phyloP scores from a whole-genome alignment of 495 filamentous ascomycete genomes.

The Hypoxylon cercidicola region DNA sequence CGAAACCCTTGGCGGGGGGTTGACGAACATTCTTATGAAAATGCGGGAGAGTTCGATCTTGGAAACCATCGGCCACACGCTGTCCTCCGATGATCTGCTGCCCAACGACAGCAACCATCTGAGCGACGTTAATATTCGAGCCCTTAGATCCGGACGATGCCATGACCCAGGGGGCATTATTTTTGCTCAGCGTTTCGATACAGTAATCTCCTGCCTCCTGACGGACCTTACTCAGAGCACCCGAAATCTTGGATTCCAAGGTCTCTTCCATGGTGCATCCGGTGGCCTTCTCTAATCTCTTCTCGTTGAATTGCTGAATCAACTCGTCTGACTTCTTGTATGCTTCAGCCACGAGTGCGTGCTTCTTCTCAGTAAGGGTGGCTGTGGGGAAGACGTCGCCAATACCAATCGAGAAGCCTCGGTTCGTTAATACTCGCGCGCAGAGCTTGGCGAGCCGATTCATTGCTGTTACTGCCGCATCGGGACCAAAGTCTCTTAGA shows the following conservation, averaged over 20 bases:
- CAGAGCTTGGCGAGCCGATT: slow-evolving; percentile 92
- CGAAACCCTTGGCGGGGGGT: slow-evolving; percentile 95
- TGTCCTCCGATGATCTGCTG: slow-evolving; percentile 96
- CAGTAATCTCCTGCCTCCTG: slow-evolving; percentile 91
- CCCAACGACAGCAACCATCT: slow-evolving; percentile 97
- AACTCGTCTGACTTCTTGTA: slow-evolving; percentile 84
- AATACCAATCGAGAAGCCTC: slow-evolving; percentile 96
- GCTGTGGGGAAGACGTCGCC: slow-evolving; percentile 87
- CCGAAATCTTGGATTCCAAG: slow-evolving; percentile 88
- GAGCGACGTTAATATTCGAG: slow-evolving; percentile 96
- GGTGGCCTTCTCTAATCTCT: slow-evolving; percentile 81
- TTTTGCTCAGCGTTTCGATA: slow-evolving; percentile 86
- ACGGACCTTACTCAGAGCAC: slow-evolving; percentile 90
- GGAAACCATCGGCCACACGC: slow-evolving; percentile 95
- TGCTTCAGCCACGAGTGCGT: slow-evolving; percentile 77
- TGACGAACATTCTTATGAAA: slow-evolving; percentile 93
- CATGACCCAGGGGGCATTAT: slow-evolving; percentile 96
- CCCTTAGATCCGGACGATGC: slow-evolving; percentile 96
- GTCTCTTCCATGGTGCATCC: slow-evolving; percentile 93
- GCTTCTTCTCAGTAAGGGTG: slow-evolving; percentile 73
- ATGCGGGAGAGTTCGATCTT: slow-evolving; percentile 92
- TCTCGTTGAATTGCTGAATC: slow-evolving; percentile 81
- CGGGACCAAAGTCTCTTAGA: slow-evolving; percentile 90
- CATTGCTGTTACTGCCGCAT: slow-evolving; percentile 90
- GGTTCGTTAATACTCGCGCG: slow-evolving; percentile 85